phyloP scores from a whole-genome alignment of 208 protist species.

The Herpetomonas tarakana region DNA sequence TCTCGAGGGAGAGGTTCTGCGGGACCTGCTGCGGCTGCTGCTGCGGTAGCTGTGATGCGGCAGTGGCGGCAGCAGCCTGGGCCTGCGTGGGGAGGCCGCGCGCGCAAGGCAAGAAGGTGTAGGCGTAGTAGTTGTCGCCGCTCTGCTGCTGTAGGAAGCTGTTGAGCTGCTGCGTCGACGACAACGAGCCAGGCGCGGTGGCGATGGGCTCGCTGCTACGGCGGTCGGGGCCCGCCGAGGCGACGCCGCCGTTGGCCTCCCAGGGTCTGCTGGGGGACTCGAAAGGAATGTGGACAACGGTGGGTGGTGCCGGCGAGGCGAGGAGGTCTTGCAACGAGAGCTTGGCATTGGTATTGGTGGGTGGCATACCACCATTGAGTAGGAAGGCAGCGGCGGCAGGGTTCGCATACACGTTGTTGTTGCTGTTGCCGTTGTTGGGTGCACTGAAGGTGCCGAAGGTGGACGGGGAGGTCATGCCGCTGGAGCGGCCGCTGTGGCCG shows the following conservation, averaged over 20 bases:
- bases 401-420: conserved; percentile 10
- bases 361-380: conserved; percentile 5
- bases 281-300: conserved; percentile 29
- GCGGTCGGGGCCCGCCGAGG: background rate
- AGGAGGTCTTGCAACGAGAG: conserved; percentile 13
- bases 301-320: conserved; percentile 15
- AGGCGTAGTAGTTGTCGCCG: background rate
- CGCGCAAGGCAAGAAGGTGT: background rate
- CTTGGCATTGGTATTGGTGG: background rate
- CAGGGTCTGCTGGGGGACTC: background rate
- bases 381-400: conserved; percentile 23
- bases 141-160: background rate
- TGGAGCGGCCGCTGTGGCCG: conserved; percentile 3
- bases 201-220: background rate
- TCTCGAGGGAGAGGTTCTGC: background rate
- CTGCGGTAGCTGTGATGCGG: background rate
- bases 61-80: background rate
- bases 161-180: background rate
- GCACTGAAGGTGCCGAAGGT: conserved; percentile 9
- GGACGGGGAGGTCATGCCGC: conserved; percentile 3
- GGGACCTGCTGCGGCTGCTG: background rate
- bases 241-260: conserved; percentile 1
- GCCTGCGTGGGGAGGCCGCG: background rate
- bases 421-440: conserved; percentile 6
- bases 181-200: background rate